Conservation (phyloP, 2,329 filamentous ascomycete genomes). For the Nemania sp. region DNA sequence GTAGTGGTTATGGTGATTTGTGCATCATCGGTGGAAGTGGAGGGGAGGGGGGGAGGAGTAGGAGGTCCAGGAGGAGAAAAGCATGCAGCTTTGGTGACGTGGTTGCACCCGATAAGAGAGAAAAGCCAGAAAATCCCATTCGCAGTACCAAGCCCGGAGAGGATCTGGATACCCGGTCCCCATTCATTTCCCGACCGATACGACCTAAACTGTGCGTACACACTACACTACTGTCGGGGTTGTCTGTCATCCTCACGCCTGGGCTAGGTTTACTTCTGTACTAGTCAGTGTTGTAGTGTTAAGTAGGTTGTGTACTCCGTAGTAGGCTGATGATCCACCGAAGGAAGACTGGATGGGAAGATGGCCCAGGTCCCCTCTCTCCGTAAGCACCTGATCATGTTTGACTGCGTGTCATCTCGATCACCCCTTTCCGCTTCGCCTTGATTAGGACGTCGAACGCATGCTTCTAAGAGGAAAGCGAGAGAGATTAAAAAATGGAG, state of each 20-base stretch:
- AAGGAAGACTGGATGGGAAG: neutral
- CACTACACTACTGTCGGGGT: too few species aligned
- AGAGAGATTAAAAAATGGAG: neutral
- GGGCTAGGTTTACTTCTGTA: conserved; percentile 8
- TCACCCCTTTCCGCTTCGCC: conserved; percentile 23
- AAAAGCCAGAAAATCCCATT: neutral
- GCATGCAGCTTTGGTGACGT: conserved; percentile 35
- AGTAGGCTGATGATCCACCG: conserved; percentile 14
- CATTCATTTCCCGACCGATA: neutral
- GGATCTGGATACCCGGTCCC: neutral
- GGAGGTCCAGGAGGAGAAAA: conserved; percentile 23
- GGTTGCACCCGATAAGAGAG: conserved; percentile 35
- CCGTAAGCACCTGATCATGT: conserved; percentile 37
- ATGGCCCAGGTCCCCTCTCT: conserved; percentile 4
- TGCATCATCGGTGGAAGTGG: conserved; percentile 2
- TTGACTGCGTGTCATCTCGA: conserved; percentile 40
- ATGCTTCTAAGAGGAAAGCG: too few species aligned
- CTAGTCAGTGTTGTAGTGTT: too few species aligned
- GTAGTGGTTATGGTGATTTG: conserved; percentile 17
- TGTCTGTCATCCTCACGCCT: conserved; percentile 2
- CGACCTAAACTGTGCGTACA: too few species aligned
- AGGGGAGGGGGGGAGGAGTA: neutral
- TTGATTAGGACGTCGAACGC: neutral
- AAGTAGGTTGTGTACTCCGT: neutral
- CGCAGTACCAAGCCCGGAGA: conserved; percentile 4